Conservation (phyloP, 2,329 filamentous ascomycete species). For the Fusarium xylarioides region DNA sequence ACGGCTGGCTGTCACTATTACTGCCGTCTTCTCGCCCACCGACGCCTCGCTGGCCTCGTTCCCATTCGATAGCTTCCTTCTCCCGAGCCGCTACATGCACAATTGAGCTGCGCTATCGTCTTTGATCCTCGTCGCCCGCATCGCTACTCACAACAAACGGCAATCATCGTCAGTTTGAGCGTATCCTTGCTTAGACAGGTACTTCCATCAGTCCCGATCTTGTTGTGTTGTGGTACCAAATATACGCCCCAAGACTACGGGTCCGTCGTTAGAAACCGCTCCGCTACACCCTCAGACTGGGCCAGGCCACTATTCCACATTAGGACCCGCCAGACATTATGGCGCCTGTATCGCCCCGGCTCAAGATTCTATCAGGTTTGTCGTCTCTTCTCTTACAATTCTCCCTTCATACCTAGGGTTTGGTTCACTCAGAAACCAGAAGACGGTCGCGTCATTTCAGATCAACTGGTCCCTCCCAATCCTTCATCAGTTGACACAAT, state of each 20-base stretch:
- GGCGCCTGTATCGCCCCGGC: slow-evolving; percentile 67
- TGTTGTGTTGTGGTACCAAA: slow-evolving; percentile 42
- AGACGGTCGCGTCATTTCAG: slow-evolving; percentile 36
- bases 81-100: slow-evolving; percentile 38
- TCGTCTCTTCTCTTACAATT: slow-evolving; percentile 48
- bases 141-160: slow-evolving; percentile 32
- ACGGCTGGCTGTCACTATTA: slow-evolving; percentile 32
- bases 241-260: slow-evolving; percentile 45
- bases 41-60: slow-evolving; percentile 32
- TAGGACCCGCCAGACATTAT: slow-evolving; percentile 55
- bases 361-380: slow-evolving; percentile 70
- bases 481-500: slow-evolving; percentile 18
- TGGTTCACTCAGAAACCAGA: slow-evolving; percentile 27
- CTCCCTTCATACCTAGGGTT: slow-evolving; percentile 42
- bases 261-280: slow-evolving; percentile 48
- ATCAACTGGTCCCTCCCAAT: slow-evolving; percentile 24
- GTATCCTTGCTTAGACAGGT: slow-evolving; percentile 40
- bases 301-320: slow-evolving; percentile 48
- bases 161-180: slow-evolving; percentile 30
- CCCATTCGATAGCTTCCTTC: slow-evolving; percentile 31
- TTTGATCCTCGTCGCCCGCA: slow-evolving; percentile 17
- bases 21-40: slow-evolving; percentile 23
- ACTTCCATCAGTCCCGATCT: slow-evolving; percentile 38
- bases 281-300: slow-evolving; percentile 46
- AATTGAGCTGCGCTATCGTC: slow-evolving; percentile 27